Conservation (phyloP, 2,329 filamentous ascomycete species). For the Trichoderma sp. region DNA sequence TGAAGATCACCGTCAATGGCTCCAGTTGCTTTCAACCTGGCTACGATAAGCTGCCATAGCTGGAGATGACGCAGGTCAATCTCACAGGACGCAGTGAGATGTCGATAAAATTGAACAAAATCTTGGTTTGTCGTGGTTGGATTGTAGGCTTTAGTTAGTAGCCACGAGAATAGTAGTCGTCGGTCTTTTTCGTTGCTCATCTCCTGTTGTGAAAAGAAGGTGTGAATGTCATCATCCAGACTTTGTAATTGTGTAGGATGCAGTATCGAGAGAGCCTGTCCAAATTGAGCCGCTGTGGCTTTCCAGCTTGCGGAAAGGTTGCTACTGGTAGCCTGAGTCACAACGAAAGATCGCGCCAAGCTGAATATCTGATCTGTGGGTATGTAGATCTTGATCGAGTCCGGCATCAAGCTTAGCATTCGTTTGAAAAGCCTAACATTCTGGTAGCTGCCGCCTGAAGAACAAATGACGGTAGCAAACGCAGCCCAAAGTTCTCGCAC, state of each 20-base stretch:
- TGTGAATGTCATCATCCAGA: conserved; percentile 27
- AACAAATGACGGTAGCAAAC: conserved; percentile 28
- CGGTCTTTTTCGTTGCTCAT: conserved; percentile 12
- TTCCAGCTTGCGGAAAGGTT: conserved; percentile 31
- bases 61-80: conserved; percentile 29
- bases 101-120: conserved; percentile 29
- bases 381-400: conserved; percentile 29
- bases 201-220: conserved; percentile 29
- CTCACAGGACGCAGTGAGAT: background rate
- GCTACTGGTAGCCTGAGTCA: conserved; percentile 32
- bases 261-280: conserved; percentile 29
- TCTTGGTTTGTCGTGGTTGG: conserved; percentile 25
- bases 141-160: conserved; percentile 33
- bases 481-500: conserved; percentile 32
- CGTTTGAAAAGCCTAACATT: conserved; percentile 32
- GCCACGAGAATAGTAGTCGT: conserved; percentile 34
- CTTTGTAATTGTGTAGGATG: conserved; percentile 21
- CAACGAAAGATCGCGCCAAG: conserved; percentile 29
- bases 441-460: conserved; percentile 25
- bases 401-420: conserved; percentile 32
- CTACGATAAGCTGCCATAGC: conserved; percentile 34
- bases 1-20: conserved; percentile 16
- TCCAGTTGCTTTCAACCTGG: conserved; percentile 28
- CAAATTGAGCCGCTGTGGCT: conserved; percentile 31
- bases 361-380: conserved; percentile 25